phyloP scores from a whole-genome alignment of 805 yeast genomes.

The Danielozyma ontarioensis region DNA sequence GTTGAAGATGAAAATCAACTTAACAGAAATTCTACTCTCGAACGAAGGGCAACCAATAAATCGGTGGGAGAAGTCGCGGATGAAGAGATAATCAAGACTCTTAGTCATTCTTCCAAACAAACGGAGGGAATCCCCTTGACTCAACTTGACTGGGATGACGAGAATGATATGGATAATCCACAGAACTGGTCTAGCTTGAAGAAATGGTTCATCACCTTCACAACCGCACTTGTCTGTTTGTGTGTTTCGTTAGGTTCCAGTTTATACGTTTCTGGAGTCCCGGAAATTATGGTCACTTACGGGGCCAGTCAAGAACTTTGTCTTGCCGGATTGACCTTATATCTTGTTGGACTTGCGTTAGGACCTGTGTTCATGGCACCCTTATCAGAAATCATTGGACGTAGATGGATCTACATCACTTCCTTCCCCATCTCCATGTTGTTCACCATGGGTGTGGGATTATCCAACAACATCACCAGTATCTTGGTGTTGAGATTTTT shows the following conservation, averaged over 20 bases:
- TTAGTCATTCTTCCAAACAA: not conserved
- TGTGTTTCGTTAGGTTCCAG: constrained; percentile 76
- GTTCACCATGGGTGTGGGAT: constrained; percentile 70
- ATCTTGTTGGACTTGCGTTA: constrained; percentile 63
- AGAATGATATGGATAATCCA: constrained; percentile 60
- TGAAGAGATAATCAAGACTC: constrained; percentile 6
- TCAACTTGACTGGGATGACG: constrained; percentile 53
- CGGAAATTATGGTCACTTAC: constrained; percentile 45
- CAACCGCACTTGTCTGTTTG: constrained; percentile 59
- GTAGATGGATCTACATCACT: constrained; percentile 54
- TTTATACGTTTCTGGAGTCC: constrained; percentile 60
- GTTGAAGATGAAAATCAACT: constrained; percentile 10
- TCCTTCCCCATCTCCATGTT: constrained; percentile 66
- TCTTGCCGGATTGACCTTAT: constrained; percentile 64
- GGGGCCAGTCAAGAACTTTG: constrained; percentile 57
- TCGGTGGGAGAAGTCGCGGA: constrained; percentile 14
- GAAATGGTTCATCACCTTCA: constrained; percentile 63
- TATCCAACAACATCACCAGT: constrained; percentile 54
- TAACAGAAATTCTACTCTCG: constrained; percentile 12
- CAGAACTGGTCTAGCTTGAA: constrained; percentile 61
- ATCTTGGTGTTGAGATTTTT: constrained; percentile 68
- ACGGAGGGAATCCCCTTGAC: constrained; percentile 8
- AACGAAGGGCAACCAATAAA: constrained; percentile 12
- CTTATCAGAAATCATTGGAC: constrained; percentile 62
- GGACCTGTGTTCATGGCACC: constrained; percentile 75